phyloP scores from a whole-genome alignment of 345 rosid species.

The Pugionium dolabratum region DNA sequence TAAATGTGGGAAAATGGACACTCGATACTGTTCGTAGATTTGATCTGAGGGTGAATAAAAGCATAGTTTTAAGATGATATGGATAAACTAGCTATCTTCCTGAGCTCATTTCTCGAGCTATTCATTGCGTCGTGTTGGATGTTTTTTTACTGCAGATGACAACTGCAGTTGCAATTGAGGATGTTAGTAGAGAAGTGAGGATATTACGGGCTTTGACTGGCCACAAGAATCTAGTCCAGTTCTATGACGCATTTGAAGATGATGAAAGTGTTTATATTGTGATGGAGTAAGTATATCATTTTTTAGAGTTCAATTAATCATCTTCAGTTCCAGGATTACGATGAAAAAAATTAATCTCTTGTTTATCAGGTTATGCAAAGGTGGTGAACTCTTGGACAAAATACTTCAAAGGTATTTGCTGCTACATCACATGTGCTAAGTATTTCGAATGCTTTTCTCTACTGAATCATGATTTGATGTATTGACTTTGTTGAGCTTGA shows the following conservation, averaged over 20 bases:
- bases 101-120: background rate
- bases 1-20: background rate
- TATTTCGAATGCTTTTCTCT: constrained; percentile 11
- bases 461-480: constrained; percentile 27
- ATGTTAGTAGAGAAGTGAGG: constrained; percentile 90
- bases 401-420: constrained; percentile 79
- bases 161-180: constrained; percentile 83
- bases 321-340: constrained; percentile 7
- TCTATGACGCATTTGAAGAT: constrained; percentile 83
- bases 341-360: constrained; percentile 1
- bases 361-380: constrained; percentile 76
- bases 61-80: constrained; percentile 10
- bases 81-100: background rate
- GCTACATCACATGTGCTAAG: constrained; percentile 12
- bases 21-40: background rate
- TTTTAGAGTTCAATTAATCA: constrained; percentile 6
- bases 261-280: constrained; percentile 74
- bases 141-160: constrained; percentile 65
- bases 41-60: constrained; percentile 11
- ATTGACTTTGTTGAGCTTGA: constrained; percentile 22
- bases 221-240: constrained; percentile 70
- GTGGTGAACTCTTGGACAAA: constrained; percentile 91
- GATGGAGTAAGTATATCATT: constrained; percentile 71
- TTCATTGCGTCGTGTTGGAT: constrained; percentile 20
- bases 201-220: constrained; percentile 77